Conservation (phyloP, 768 basidiomycete genomes). For the Suillus subalutaceus region DNA sequence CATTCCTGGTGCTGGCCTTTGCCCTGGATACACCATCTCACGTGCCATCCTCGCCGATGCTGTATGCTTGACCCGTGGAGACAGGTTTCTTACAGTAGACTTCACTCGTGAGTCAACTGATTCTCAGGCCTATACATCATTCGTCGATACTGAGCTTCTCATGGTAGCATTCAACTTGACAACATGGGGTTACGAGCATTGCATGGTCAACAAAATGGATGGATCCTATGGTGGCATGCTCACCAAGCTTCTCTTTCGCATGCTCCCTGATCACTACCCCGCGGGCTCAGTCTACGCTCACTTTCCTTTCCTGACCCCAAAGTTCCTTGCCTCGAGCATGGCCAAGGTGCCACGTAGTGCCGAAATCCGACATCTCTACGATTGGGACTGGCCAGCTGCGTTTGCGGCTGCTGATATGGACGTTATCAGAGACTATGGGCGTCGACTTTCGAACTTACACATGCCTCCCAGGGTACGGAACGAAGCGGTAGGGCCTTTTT, state of each 20-base stretch:
- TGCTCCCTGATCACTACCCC: conserved; percentile 70
- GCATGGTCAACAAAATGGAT: conserved; percentile 61
- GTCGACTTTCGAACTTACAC: conserved; percentile 23
- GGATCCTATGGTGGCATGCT: conserved; percentile 80
- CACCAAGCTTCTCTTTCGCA: conserved; percentile 70
- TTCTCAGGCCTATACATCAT: background rate
- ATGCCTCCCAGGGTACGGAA: conserved; percentile 7
- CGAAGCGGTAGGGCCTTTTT: conserved; percentile 17
- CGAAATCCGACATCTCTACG: conserved; percentile 48
- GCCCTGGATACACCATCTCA: conserved; percentile 83
- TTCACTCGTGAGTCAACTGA: conserved; percentile 62
- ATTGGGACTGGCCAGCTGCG: conserved; percentile 47
- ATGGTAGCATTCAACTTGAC: conserved; percentile 70
- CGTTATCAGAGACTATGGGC: conserved; percentile 13
- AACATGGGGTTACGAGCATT: conserved; percentile 78
- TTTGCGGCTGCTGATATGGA: background rate
- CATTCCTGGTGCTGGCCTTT: conserved; percentile 71
- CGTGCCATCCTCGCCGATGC: conserved; percentile 85
- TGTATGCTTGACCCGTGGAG: conserved; percentile 74
- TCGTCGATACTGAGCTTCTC: conserved; percentile 13
- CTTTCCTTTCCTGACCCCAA: conserved; percentile 80
- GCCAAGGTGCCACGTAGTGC: conserved; percentile 26
- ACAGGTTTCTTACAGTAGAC: conserved; percentile 77
- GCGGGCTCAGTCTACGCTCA: conserved; percentile 68
- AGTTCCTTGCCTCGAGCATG: conserved; percentile 46